These are phyloP conservation scores for Neurospora sp. DNA, from an alignment of 495 filamentous ascomycete genomes.

Conservation along the genomic window DNA sequence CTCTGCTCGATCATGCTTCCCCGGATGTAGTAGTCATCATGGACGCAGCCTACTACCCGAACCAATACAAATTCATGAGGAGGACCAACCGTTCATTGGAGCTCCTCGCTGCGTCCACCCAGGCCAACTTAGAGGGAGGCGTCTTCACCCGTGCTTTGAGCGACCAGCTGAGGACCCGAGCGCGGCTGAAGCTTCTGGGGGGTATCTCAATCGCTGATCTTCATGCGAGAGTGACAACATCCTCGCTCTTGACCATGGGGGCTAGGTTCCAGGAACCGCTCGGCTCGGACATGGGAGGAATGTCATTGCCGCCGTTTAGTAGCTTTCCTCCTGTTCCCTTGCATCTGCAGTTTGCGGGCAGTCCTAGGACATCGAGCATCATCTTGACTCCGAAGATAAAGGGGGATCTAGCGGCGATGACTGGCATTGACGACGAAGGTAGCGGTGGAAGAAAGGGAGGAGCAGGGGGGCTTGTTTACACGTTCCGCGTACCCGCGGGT, in stretches of 20 bases:
- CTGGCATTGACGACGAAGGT: not conserved
- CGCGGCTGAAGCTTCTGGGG: conserved; percentile 25
- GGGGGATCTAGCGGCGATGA: not conserved
- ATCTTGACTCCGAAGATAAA: conserved; percentile 24
- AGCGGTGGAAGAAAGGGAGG: not conserved
- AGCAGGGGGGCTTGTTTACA: not conserved
- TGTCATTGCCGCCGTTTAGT: not conserved
- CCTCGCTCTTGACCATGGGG: conserved; percentile 2
- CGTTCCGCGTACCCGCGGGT: not conserved
- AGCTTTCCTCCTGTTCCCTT: conserved; percentile 24
- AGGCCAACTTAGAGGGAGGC: conserved; percentile 34
- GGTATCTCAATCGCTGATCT: conserved; percentile 37
- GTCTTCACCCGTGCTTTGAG: conserved; percentile 35
- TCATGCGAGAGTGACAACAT: conserved; percentile 23
- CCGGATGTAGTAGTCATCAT: conserved; percentile 41
- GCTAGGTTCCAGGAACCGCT: conserved; percentile 21
- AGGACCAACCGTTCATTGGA: conserved; percentile 23
- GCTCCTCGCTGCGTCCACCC: conserved; percentile 36
- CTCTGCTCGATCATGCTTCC: conserved; percentile 33
- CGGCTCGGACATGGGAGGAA: not conserved
- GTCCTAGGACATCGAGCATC: conserved; percentile 35
- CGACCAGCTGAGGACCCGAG: conserved; percentile 31
- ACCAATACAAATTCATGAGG: conserved; percentile 3
- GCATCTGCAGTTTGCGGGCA: conserved; percentile 36
- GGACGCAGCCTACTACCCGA: conserved; percentile 40